Base-by-base conservation (phyloP, 225 moss, liverwort and hornwort species). In the Pleurozium schreberi region DNA sequence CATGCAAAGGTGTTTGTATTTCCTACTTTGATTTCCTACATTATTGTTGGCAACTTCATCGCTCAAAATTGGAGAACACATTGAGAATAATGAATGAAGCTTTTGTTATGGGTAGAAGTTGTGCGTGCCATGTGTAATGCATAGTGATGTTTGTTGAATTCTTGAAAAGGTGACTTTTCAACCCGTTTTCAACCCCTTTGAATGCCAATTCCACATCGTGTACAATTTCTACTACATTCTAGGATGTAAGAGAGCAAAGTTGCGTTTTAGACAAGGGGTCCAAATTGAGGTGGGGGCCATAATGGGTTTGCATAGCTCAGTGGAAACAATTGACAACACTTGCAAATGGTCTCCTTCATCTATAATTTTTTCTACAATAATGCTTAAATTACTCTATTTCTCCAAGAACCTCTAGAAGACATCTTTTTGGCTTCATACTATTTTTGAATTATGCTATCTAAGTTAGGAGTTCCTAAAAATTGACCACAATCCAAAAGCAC, bases 401-500 rank as follows among this genome's bases (percentile, higher is more conserved):
- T 9, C 22, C 2, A 3, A 36, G 0, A 38, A 23, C 14, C n/a
- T n/a, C n/a, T 23, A 38, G 6, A 1, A 36, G 53, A 36, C 14
- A 14, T 8, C 1, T 22, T 9, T 71, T 14, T 3, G 1, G 6
- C 13, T 77, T 53, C 6, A 9, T 38, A 36, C 9, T 9, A 77
- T 53, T 36, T 6, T 0, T 25, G 2, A 53, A 9, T 25, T 23
- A 53, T 53, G 36, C 4, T 36, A 23, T 23, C 0, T 30, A 27
- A 9, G 0, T 3, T 73, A 16, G 43, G 28, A 73, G 43, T 15
- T 27, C 6, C 28, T 43, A 45, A 73, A n/a, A 71, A 43, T 0
- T 71, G 2, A 75, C 18, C 0, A 8, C 0, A 8, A 34, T 52
- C 21, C 34, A 50, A 12, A 21, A 27, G 2, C 8, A 0, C 11